phyloP scores from a whole-genome alignment of 2,329 filamentous ascomycete species.

The Ilyonectria destructans region DNA sequence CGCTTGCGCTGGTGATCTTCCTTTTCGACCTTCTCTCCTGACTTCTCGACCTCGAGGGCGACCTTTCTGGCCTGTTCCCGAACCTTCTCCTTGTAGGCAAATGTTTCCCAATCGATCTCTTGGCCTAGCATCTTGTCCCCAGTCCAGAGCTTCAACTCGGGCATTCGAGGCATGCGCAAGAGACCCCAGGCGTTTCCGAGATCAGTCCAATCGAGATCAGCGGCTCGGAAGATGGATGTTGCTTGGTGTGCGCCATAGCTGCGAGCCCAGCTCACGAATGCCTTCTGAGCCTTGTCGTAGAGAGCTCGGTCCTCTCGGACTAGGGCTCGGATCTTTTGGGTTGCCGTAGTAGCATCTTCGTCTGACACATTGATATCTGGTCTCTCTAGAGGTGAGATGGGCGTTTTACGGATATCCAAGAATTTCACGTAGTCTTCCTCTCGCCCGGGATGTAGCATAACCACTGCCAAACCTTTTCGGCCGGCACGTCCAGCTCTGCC shows the following conservation, averaged over 20 bases:
- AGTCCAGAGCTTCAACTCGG: constrained; percentile 83
- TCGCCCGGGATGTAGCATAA: constrained; percentile 86
- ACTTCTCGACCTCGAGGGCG: constrained; percentile 67
- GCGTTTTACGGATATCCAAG: constrained; percentile 88
- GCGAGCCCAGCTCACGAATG: constrained; percentile 94
- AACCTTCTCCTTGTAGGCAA: constrained; percentile 80
- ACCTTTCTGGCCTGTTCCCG: constrained; percentile 77
- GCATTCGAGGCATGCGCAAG: constrained; percentile 92
- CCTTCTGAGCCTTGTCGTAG: constrained; percentile 91
- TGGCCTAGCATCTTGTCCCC: constrained; percentile 77
- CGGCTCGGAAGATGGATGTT: constrained; percentile 88
- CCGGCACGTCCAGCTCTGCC: constrained; percentile 93
- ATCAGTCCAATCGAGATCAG: constrained; percentile 88
- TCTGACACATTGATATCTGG: constrained; percentile 73
- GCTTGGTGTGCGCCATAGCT: constrained; percentile 94
- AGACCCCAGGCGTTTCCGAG: constrained; percentile 89
- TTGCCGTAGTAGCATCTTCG: constrained; percentile 72
- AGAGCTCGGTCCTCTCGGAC: constrained; percentile 70
- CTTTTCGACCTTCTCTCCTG: constrained; percentile 57
- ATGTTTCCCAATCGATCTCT: constrained; percentile 77
- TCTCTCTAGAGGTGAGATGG: constrained; percentile 76
- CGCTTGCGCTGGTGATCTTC: constrained; percentile 69
- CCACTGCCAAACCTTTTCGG: constrained; percentile 85
- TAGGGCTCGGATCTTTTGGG: constrained; percentile 73
- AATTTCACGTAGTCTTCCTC: constrained; percentile 95